Conservation (phyloP, 805 yeast species). For the Yarrowia sp. region DNA sequence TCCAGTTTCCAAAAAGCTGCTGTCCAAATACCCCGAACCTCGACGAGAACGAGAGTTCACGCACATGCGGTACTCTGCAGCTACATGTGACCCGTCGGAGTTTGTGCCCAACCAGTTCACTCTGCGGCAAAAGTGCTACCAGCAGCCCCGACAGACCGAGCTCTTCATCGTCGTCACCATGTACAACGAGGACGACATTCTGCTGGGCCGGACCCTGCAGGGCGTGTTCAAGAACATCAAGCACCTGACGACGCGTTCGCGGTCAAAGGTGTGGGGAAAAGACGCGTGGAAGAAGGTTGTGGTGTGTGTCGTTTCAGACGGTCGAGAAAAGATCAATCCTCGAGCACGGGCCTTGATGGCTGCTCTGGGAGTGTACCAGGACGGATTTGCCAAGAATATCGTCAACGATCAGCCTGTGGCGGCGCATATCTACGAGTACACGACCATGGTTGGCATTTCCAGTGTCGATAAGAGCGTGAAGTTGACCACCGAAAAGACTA, state of each 20-base stretch:
- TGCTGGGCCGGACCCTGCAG: slow-evolving; percentile 82
- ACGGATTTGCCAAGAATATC: slow-evolving; percentile 91
- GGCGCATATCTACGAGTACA: slow-evolving; percentile 91
- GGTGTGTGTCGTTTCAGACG: slow-evolving; percentile 89
- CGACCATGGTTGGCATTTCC: slow-evolving; percentile 87
- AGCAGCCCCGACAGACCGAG: slow-evolving; percentile 82
- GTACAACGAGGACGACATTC: slow-evolving; percentile 86
- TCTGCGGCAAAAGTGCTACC: slow-evolving; percentile 81
- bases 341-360: slow-evolving; percentile 81
- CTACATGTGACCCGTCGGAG: slow-evolving; percentile 86
- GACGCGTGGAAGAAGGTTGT: slow-evolving; percentile 95
- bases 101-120: slow-evolving; percentile 69
- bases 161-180: slow-evolving; percentile 84
- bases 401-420: slow-evolving; percentile 82
- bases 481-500: slow-evolving; percentile 66
- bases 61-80: slow-evolving; percentile 92
- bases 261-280: slow-evolving; percentile 85
- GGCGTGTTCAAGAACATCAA: slow-evolving; percentile 89
- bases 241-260: slow-evolving; percentile 69
- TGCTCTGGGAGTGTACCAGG: slow-evolving; percentile 90
- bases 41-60: slow-evolving; percentile 68
- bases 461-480: slow-evolving; percentile 66
- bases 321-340: slow-evolving; percentile 82
- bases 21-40: slow-evolving; percentile 60
- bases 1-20: slow-evolving; percentile 77